Conservation (phyloP, 768 basidiomycete genomes). For the Amanita rubescens region DNA sequence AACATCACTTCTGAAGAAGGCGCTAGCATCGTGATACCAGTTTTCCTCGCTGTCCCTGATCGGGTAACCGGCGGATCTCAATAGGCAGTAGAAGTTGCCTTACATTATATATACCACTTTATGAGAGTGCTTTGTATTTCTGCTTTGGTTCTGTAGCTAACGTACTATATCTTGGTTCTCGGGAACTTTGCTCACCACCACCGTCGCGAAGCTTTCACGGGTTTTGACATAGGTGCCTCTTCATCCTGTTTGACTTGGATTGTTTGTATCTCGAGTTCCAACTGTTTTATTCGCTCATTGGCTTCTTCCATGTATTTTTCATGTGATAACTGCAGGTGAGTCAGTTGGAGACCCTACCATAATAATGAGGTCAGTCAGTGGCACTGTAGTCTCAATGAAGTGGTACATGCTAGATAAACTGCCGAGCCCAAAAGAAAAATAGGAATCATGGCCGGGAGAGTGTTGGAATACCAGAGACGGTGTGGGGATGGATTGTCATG, state of each 20-base stretch:
- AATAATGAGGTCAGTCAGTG: not conserved
- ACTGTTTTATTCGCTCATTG: conserved; percentile 35
- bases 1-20: conserved; percentile 49
- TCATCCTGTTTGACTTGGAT: conserved; percentile 23
- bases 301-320: conserved; percentile 68
- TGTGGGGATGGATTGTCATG: conserved; percentile 36
- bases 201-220: conserved; percentile 7
- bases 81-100: not conserved
- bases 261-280: conserved; percentile 54
- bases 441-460: conserved; percentile 73
- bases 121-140: not conserved
- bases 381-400: not conserved
- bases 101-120: not conserved
- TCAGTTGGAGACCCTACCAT: conserved; percentile 56
- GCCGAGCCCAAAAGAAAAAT: conserved; percentile 72
- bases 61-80: too few relatives aligned
- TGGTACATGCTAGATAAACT: conserved; percentile 55
- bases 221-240: conserved; percentile 4
- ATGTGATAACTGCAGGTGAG: conserved; percentile 55
- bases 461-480: conserved; percentile 59
- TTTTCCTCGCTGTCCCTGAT: not conserved
- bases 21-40: conserved; percentile 12
- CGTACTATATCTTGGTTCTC: not conserved
- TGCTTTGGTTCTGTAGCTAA: not conserved
- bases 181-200: conserved; percentile 6